Evolutionary conservation across 192 early-diverging fungal genomes (phyloP).

Genomic region (Geranomyces michiganensis): DNA sequence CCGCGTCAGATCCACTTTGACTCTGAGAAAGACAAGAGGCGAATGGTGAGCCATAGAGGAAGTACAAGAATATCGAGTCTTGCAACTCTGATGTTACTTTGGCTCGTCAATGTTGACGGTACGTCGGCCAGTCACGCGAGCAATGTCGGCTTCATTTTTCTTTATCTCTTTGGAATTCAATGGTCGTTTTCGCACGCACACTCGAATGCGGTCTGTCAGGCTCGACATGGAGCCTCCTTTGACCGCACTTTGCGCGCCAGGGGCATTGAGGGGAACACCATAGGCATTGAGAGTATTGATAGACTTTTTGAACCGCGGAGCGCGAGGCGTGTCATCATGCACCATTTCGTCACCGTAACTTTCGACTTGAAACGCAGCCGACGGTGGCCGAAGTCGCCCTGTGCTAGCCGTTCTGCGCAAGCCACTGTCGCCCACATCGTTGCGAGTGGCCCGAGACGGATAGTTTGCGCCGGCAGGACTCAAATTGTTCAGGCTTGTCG

Average conservation of each 20-base stretch:
- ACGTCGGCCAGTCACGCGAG: conserved; percentile 63
- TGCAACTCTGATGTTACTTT: conserved; percentile 60
- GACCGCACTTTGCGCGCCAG: conserved; percentile 18
- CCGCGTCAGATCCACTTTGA: conserved; percentile 93
- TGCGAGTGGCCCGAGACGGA: no score
- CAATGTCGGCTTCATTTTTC: conserved; percentile 84
- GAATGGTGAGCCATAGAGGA: no score
- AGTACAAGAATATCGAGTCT: conserved; percentile 1
- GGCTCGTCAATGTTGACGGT: conserved; percentile 89
- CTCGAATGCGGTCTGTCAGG: conserved; percentile 86
- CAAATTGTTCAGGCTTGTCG: not conserved
- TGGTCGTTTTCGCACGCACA: conserved; percentile 95
- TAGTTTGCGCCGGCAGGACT: no score
- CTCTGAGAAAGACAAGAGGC: conserved; percentile 44
- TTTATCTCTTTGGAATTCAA: conserved; percentile 86
- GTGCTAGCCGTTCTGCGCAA: not conserved
- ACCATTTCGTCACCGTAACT: not conserved
- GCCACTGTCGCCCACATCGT: not conserved
- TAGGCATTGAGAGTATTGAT: conserved; percentile 70
- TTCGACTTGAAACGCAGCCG: not conserved
- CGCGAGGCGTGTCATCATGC: conserved; percentile 11
- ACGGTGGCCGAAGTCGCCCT: conserved; percentile 4
- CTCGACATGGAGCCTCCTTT: conserved; percentile 44
- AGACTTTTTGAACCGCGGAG: conserved; percentile 21
- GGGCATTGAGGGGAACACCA: conserved; percentile 59